Evolutionary conservation across 768 basidiomycete species (phyloP), one percentile per base, ranked within the genome.

Genomic region (Clavulina sp.): DNA sequence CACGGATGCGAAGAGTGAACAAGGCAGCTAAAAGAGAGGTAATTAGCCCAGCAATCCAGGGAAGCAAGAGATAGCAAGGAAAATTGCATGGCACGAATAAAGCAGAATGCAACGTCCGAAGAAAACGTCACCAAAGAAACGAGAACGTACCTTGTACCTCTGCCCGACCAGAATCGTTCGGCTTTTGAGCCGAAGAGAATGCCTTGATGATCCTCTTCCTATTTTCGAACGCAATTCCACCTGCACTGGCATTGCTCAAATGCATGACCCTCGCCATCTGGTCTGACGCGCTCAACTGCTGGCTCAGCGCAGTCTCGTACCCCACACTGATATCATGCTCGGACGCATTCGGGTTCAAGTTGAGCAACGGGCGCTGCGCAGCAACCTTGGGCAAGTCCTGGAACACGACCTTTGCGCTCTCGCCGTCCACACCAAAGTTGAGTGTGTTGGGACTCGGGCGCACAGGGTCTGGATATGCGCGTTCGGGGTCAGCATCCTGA

Each of bases 211-310:
- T 81, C 55, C 88, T 73, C 61, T 77, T 70, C 54, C 84, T 72
- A 63, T 95, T 96, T 66, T 89, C 85, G 60, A 74, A 84, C 48
- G 84, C 77, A 56, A 95, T 78, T 19, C 86, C 88, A 29, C 67
- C 69, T 26, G 86, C 84, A 58, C 83, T 84, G 18, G 93, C 82
- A 60, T 96, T 96, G 56, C 81, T 70, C 59, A 96, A 65, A 66
- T 95, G 89, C 23, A 89, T 66, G 28, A 88, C 65, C 57, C 73
- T 72, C 40, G 81, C 78, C 52, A 95, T 72, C 59, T 58, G 56
- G 48, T 68, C 38, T 46, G 9, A n/a, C 24, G 9, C 9, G 9
- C 18, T 46, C 43, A 1, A 9, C 34, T n/a, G n/a, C n/a, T n/a
- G n/a, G n/a, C n/a, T n/a, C 9, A 19, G 9, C 34, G 19, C 34